Conservation (phyloP, 495 filamentous ascomycete species). For the Hyaloscypha hepaticicola region DNA sequence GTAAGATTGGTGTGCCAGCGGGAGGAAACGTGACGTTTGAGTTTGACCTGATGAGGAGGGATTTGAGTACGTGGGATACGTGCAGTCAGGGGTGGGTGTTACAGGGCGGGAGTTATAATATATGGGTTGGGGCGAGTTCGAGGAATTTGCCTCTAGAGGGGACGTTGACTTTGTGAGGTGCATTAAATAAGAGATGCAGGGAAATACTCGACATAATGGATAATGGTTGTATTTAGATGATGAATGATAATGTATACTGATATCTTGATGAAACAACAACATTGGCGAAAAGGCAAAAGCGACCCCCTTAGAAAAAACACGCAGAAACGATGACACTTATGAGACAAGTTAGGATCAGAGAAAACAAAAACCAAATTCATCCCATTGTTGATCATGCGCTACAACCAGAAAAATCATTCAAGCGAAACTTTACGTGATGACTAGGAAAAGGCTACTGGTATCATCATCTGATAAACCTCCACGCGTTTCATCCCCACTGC, state of each 20-base stretch:
- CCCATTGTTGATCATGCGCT: too few relatives aligned
- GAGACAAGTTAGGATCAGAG: too few relatives aligned
- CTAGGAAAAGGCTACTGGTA: background rate
- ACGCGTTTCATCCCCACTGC: constrained; percentile 22
- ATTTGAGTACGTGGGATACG: constrained; percentile 67
- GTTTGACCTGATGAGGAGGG: constrained; percentile 60
- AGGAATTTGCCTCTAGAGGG: constrained; percentile 60
- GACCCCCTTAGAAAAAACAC: too few relatives aligned
- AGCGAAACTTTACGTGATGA: background rate
- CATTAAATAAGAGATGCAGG: background rate
- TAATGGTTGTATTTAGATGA: background rate
- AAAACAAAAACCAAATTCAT: too few relatives aligned
- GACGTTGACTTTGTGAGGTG: constrained; percentile 33
- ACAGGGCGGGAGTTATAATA: constrained; percentile 43
- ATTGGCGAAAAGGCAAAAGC: too few relatives aligned
- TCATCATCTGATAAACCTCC: constrained; percentile 15
- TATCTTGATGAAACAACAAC: too few relatives aligned
- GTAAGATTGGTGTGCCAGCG: constrained; percentile 51
- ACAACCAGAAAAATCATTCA: too few relatives aligned
- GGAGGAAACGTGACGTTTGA: constrained; percentile 44
- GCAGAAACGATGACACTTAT: too few relatives aligned
- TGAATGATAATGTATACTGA: too few relatives aligned
- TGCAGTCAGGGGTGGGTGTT: constrained; percentile 59
- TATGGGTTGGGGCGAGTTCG: constrained; percentile 63
- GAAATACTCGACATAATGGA: background rate